A percentile compares a stretch with the other conserved stretches of the same genome.
phyloP scores from a whole-genome alignment of 2,329 filamentous ascomycete genomes.

The Thielaviopsis ethacetica region DNA sequence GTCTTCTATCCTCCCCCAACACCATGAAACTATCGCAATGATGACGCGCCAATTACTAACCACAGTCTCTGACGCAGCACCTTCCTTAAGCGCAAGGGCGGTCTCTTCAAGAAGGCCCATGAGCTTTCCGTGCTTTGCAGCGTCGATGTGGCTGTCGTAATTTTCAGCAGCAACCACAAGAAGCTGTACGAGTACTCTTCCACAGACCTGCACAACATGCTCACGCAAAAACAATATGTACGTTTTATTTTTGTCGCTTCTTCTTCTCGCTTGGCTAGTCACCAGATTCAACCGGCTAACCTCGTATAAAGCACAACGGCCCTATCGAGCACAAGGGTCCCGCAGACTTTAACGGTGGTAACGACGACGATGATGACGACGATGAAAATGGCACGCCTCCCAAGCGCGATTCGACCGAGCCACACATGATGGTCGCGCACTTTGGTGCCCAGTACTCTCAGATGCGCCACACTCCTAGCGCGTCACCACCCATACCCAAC shows the following conservation, averaged over 20 bases:
- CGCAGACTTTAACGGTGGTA: conserved; percentile 73
- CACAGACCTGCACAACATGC: conserved; percentile 77
- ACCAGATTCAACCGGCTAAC: conserved; percentile 12
- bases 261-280: conserved; percentile 5
- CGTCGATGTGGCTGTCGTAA: conserved; percentile 95
- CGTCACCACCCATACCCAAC: conserved; percentile 75
- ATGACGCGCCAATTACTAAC: not conserved
- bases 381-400: conserved; percentile 60
- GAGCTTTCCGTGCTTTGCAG: conserved; percentile 96
- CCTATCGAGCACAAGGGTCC: conserved; percentile 96
- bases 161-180: conserved; percentile 88
- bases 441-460: conserved; percentile 63
- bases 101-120: conserved; percentile 98
- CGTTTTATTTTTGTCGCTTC: conserved; percentile 22
- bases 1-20: conserved; percentile 21
- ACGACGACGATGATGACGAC: conserved; percentile 73
- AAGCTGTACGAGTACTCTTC: conserved; percentile 98
- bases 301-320: conserved; percentile 54
- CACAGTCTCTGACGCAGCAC: conserved; percentile 40
- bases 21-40: too few species aligned
- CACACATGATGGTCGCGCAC: conserved; percentile 52
- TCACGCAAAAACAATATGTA: conserved; percentile 82
- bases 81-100: conserved; percentile 96
- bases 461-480: conserved; percentile 67
- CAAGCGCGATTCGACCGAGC: conserved; percentile 42